Evolutionary conservation across 192 early-diverging fungal genomes (phyloP).

Genomic region (Coemansia asiatica): DNA sequence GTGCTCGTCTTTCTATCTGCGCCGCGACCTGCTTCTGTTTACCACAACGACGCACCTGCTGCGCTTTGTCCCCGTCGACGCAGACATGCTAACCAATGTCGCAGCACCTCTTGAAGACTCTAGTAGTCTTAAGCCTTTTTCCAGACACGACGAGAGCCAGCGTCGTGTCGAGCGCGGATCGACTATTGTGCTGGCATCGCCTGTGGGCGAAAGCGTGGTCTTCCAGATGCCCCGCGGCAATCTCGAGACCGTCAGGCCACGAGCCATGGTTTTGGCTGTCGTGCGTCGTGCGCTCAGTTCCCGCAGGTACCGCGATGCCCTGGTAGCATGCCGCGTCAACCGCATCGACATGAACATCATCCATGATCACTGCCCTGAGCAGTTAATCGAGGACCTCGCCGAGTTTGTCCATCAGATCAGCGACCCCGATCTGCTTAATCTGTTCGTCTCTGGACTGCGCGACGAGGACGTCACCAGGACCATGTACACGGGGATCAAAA

Average conservation of each 20-base stretch:
- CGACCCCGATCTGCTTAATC: slow-evolving; percentile 84
- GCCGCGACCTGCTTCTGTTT: slow-evolving; percentile 77
- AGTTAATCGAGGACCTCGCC: slow-evolving; percentile 66
- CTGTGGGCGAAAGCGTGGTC: slow-evolving; percentile 60
- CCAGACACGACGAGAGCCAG: slow-evolving; percentile 33
- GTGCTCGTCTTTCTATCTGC: slow-evolving; percentile 85
- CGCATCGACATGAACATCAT: slow-evolving; percentile 93
- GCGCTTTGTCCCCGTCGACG: slow-evolving; percentile 67
- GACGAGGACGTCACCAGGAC: slow-evolving; percentile 82
- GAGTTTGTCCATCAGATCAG: slow-evolving; percentile 76
- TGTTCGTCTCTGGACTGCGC: slow-evolving; percentile 81
- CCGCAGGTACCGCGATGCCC: slow-evolving; percentile 77
- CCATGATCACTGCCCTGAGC: slow-evolving; percentile 71
- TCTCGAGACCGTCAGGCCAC: slow-evolving; percentile 88
- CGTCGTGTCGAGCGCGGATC: slow-evolving; percentile 92
- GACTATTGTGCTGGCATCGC: slow-evolving; percentile 76
- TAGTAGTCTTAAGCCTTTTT: neutral
- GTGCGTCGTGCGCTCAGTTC: slow-evolving; percentile 62
- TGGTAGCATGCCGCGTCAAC: slow-evolving; percentile 80
- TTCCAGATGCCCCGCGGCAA: slow-evolving; percentile 96
- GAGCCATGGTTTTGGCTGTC: slow-evolving; percentile 79
- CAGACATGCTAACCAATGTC: slow-evolving; percentile 12
- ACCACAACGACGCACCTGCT: slow-evolving; percentile 81
- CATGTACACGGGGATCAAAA: slow-evolving; percentile 65
- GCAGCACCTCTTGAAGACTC: slow-evolving; percentile 1